These are phyloP conservation scores for Samsoniella hepiali DNA, from an alignment of 2,329 filamentous ascomycete species.

Conservation along the genomic window DNA sequence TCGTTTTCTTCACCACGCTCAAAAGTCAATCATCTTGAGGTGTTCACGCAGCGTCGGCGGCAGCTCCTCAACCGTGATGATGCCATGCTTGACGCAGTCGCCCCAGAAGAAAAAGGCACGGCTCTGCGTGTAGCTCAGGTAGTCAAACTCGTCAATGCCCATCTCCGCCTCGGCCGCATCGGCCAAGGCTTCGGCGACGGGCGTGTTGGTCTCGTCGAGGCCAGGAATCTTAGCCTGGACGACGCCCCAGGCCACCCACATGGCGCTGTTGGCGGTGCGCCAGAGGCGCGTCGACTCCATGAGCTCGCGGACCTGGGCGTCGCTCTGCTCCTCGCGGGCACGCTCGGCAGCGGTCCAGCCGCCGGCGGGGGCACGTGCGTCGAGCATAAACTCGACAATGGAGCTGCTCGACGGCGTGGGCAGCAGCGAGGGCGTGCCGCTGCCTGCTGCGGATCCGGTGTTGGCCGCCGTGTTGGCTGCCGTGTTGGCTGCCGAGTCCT, in stretches of 20 bases:
- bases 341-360: constrained; percentile 53
- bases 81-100: constrained; percentile 73
- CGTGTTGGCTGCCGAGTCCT: constrained; percentile 37
- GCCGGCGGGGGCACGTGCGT: constrained; percentile 59
- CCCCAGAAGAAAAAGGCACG: constrained; percentile 93
- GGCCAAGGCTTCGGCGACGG: constrained; percentile 34
- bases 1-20: constrained; percentile 19
- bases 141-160: constrained; percentile 81
- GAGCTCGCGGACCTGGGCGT: constrained; percentile 66
- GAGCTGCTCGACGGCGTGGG: constrained; percentile 45
- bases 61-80: constrained; percentile 73
- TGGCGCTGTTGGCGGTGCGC: constrained; percentile 81
- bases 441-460: constrained; percentile 20
- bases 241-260: constrained; percentile 95
- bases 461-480: constrained; percentile 25
- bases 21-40: constrained; percentile 70
- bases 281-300: constrained; percentile 78
- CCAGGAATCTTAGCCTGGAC: constrained; percentile 87
- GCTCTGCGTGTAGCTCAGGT: constrained; percentile 86
- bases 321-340: constrained; percentile 59
- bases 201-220: constrained; percentile 47
- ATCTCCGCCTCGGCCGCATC: constrained; percentile 45
- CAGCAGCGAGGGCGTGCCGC: constrained; percentile 32
- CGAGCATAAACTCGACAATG: constrained; percentile 74
- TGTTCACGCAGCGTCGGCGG: constrained; percentile 61